phyloP scores from a whole-genome alignment of 306 rosid species.

The Casuarina equisetifolia region DNA sequence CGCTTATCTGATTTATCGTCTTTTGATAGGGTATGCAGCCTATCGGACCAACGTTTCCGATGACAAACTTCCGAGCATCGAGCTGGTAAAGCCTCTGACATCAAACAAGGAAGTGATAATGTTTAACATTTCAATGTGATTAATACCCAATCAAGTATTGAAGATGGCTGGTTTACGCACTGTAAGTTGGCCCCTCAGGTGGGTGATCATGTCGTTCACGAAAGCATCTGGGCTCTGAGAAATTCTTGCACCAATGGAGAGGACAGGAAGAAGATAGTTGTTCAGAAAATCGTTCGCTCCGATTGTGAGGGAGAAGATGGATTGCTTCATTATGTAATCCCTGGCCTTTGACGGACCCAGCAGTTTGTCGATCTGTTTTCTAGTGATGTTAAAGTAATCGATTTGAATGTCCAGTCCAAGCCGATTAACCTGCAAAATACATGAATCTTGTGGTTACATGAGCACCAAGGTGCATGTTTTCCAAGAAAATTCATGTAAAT shows the following conservation, averaged over 20 bases:
- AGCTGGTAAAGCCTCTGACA: constrained; percentile 70
- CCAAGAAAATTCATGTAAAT: background rate
- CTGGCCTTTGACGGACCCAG: constrained; percentile 66
- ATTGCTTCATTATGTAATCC: constrained; percentile 53
- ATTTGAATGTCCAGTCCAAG: constrained; percentile 88
- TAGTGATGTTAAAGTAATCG: constrained; percentile 77
- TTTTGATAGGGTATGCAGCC: constrained; percentile 95
- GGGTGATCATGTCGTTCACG: constrained; percentile 70
- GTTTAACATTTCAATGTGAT: background rate
- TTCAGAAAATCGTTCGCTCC: constrained; percentile 91
- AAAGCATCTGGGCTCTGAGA: constrained; percentile 76
- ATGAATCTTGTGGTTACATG: background rate
- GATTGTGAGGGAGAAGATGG: constrained; percentile 71
- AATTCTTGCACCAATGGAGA: constrained; percentile 81
- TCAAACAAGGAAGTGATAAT: background rate
- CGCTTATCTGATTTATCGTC: constrained; percentile 68
- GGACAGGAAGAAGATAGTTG: constrained; percentile 85
- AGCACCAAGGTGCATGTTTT: background rate
- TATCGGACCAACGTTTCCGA: constrained; percentile 87
- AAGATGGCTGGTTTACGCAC: constrained; percentile 31
- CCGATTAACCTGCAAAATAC: constrained; percentile 63
- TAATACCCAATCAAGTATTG: background rate
- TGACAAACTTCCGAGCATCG: constrained; percentile 84
- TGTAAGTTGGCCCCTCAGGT: constrained; percentile 66
- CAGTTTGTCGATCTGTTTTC: constrained; percentile 64